Conservation (phyloP, 768 basidiomycete species). For the Daedalea quercina region DNA sequence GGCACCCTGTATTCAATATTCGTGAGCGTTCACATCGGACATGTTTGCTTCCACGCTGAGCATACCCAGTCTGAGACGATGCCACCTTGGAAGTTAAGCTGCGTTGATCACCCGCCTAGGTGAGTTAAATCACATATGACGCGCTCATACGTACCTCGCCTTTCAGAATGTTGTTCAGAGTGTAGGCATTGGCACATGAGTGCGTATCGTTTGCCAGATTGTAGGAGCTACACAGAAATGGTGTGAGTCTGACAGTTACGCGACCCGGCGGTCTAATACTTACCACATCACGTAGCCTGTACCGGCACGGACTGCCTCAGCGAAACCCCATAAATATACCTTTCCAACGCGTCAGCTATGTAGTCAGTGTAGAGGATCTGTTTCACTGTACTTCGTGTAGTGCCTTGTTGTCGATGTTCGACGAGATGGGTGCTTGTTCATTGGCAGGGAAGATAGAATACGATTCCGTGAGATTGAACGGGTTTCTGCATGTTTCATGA, state of each 20-base stretch:
- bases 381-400: neutral
- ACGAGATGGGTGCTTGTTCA: neutral
- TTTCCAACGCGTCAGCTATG: conserved; percentile 71
- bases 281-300: neutral
- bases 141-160: conserved; percentile 16
- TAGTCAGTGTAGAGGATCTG: conserved; percentile 4
- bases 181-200: conserved; percentile 66
- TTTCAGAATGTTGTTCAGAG: conserved; percentile 48
- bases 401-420: neutral
- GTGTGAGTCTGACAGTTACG: conserved; percentile 1
- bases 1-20: neutral
- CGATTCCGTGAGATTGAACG: conserved; percentile 43
- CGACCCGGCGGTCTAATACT: too few relatives aligned
- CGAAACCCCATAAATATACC: conserved; percentile 15
- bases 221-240: conserved; percentile 15
- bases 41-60: conserved; percentile 15
- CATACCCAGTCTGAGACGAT: conserved; percentile 76
- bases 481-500: conserved; percentile 63
- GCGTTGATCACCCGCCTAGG: neutral
- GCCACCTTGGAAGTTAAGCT: conserved; percentile 38
- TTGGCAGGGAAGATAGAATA: conserved; percentile 59
- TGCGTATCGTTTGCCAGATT: conserved; percentile 60
- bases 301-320: neutral
- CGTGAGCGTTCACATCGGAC: too few relatives aligned
- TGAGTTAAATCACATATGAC: neutral